A percentile compares a stretch with the other conserved stretches of the same genome.
Evolutionary conservation across 495 filamentous ascomycete species (phyloP).

Genomic region (Neurospora terricola): DNA sequence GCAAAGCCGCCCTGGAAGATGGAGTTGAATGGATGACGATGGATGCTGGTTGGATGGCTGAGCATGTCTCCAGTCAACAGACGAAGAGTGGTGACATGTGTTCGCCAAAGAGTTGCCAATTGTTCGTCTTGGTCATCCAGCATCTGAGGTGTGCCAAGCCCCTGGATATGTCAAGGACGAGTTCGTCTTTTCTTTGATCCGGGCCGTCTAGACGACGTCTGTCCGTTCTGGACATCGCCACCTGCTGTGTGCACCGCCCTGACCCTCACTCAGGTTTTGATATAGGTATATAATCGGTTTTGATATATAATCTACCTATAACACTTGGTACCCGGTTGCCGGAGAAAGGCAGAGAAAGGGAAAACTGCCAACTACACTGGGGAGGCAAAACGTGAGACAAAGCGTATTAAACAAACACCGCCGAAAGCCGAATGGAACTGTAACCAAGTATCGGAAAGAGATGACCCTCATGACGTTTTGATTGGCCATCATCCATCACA

Average conservation of each 20-base stretch:
- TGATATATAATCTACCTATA: background rate
- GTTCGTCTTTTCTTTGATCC: background rate
- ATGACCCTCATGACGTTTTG: background rate
- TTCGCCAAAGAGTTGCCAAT: background rate
- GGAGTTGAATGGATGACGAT: background rate
- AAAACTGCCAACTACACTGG: background rate
- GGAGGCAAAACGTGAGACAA: background rate
- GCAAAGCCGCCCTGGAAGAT: background rate
- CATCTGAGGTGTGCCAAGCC: background rate
- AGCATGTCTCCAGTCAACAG: background rate
- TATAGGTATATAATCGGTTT: no score
- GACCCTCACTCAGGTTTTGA: background rate
- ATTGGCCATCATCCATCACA: background rate
- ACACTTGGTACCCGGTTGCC: background rate
- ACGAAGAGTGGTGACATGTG: background rate
- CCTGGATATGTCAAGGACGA: background rate
- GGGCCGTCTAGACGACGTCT: background rate
- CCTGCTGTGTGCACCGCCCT: background rate
- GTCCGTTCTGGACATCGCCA: background rate
- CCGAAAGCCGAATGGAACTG: background rate
- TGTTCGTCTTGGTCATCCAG: background rate
- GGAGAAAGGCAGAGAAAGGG: background rate
- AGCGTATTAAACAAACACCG: background rate
- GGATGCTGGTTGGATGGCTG: background rate
- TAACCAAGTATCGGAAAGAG: background rate